A percentile compares a stretch with the other conserved stretches of the same genome.
phyloP scores from a whole-genome alignment of 1,284 basidiomycete genomes.

The Gomphus sp. region DNA sequence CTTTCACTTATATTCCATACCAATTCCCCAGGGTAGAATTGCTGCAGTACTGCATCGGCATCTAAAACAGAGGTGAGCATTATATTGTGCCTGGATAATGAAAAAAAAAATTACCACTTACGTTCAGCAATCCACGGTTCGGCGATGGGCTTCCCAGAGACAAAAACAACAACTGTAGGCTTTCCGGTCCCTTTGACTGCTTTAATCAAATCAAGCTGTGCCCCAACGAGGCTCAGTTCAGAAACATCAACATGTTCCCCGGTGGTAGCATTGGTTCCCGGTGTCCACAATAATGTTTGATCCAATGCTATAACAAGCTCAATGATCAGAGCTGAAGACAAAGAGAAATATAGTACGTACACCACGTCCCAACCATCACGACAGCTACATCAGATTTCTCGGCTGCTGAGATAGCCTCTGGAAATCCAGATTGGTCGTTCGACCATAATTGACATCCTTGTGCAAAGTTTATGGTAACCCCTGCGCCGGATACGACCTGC shows the following conservation, averaged over 20 bases:
- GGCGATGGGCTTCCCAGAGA: slow-evolving; percentile 59
- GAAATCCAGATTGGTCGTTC: slow-evolving; percentile 45
- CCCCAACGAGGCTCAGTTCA: slow-evolving; percentile 53
- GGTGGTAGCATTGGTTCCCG: slow-evolving; percentile 59
- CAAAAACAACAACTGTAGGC: slow-evolving; percentile 55
- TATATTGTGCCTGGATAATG: too few relatives aligned
- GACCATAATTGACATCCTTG: slow-evolving; percentile 62
- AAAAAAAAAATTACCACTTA: slow-evolving; percentile 22
- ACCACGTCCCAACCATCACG: slow-evolving; percentile 63
- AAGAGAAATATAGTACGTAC: slow-evolving; percentile 11
- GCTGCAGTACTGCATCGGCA: slow-evolving; percentile 57
- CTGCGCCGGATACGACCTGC: slow-evolving; percentile 36
- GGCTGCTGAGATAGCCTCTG: slow-evolving; percentile 45
- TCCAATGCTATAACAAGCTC: slow-evolving; percentile 29
- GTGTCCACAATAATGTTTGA: slow-evolving; percentile 52
- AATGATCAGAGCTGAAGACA: not conserved
- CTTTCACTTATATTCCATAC: slow-evolving; percentile 12
- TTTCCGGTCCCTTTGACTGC: slow-evolving; percentile 48
- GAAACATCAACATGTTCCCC: slow-evolving; percentile 61
- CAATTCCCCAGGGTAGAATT: slow-evolving; percentile 65
- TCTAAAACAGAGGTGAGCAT: too few relatives aligned
- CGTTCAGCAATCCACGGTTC: slow-evolving; percentile 62
- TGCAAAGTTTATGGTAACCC: slow-evolving; percentile 51
- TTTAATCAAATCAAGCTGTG: slow-evolving; percentile 51
- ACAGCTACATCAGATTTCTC: slow-evolving; percentile 49